These are phyloP conservation scores for Gossypium australe DNA, from an alignment of 345 rosid species.

Conservation along the genomic window DNA sequence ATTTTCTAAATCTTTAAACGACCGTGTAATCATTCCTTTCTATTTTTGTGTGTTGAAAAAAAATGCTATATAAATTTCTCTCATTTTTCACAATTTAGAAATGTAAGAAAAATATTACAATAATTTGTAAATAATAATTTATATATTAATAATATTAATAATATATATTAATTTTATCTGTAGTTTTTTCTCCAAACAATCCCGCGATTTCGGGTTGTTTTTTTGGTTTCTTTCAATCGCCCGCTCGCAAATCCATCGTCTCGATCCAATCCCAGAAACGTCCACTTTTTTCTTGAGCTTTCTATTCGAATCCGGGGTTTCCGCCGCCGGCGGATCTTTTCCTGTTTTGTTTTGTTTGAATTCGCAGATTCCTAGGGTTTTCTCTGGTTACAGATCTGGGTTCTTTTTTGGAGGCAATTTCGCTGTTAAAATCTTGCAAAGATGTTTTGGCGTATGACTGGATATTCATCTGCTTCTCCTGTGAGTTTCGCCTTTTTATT, in stretches of 20 bases:
- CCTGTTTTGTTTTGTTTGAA: neutral
- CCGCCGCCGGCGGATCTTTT: neutral
- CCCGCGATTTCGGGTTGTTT: neutral
- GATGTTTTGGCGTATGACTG: conserved; percentile 98
- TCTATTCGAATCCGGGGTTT: neutral
- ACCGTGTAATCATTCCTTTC: no score
- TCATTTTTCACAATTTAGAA: neutral
- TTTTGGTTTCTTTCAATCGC: neutral
- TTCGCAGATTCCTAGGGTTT: conserved; percentile 26
- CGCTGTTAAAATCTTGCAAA: conserved; percentile 21
- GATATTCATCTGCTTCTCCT: conserved; percentile 85
- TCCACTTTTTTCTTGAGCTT: neutral
- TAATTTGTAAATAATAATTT: neutral
- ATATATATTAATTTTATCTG: neutral
- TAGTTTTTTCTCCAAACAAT: neutral
- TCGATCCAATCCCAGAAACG: neutral
- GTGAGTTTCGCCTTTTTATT: conserved; percentile 38
- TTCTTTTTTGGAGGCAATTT: conserved; percentile 23
- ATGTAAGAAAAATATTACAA: neutral
- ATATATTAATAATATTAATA: neutral
- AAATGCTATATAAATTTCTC: neutral
- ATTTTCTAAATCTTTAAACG: no score
- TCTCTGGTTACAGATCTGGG: conserved; percentile 34
- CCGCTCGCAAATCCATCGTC: neutral
- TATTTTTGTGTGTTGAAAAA: no score